Evolutionary conservation across 495 filamentous ascomycete genomes (phyloP).

Genomic region (Neurospora sublineolata): DNA sequence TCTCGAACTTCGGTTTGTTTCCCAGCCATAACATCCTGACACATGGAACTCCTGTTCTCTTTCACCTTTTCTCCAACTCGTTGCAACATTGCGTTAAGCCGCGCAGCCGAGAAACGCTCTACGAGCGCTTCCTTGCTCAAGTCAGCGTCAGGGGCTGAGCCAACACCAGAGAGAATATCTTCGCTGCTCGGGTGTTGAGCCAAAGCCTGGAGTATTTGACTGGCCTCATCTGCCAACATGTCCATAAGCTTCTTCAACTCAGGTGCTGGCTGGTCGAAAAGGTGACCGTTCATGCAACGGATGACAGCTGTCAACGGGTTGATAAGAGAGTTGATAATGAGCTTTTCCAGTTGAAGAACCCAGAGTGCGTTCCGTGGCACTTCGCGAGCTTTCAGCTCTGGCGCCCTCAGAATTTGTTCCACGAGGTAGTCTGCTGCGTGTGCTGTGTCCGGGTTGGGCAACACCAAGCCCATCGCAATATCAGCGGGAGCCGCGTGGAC

Average conservation of each 20-base stretch:
- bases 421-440: conserved; percentile 10
- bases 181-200: conserved; percentile 14
- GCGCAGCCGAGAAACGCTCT: conserved; percentile 13
- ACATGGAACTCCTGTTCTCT: conserved; percentile 66
- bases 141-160: conserved; percentile 9
- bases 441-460: conserved; percentile 1
- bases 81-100: conserved; percentile 15
- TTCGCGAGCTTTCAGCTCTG: conserved; percentile 30
- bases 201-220: conserved; percentile 44
- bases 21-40: conserved; percentile 57
- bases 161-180: conserved; percentile 8
- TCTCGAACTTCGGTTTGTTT: conserved; percentile 67
- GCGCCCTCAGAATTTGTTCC: conserved; percentile 14
- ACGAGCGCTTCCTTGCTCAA: conserved; percentile 44
- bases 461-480: conserved; percentile 22
- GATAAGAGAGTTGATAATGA: conserved; percentile 69
- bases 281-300: conserved; percentile 58
- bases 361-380: conserved; percentile 41
- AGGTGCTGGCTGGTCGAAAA: conserved; percentile 50
- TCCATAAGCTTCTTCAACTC: conserved; percentile 38
- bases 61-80: conserved; percentile 47
- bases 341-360: conserved; percentile 40
- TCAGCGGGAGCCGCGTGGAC: conserved; percentile 53
- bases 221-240: conserved; percentile 53
- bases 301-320: conserved; percentile 71